Evolutionary conservation across 139 green algal species (phyloP).

Genomic region (Microglena sp.): DNA sequence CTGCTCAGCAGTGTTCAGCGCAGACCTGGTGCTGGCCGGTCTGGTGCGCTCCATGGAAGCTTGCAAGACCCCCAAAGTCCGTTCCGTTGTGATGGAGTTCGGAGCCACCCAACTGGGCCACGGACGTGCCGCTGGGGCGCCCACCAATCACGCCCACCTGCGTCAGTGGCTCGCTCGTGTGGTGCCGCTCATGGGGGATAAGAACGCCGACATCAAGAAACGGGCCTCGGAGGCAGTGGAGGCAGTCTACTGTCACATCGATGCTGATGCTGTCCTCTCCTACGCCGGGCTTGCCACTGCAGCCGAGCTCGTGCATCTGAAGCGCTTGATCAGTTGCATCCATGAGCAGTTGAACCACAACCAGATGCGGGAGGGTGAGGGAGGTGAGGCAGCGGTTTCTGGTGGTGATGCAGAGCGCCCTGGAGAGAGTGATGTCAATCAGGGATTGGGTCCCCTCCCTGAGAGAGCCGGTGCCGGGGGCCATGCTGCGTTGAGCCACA

Average conservation of each 20-base stretch:
- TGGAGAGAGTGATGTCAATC: no score
- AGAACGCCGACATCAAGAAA: neutral
- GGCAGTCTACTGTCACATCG: neutral
- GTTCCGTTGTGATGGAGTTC: slow-evolving; percentile 1
- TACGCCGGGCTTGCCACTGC: slow-evolving; percentile 3
- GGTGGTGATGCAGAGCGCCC: no score
- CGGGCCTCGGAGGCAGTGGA: neutral
- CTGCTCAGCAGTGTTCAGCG: no score
- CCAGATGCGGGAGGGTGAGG: no score
- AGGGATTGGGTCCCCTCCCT: no score
- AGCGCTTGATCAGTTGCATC: neutral
- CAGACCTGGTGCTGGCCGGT: no score
- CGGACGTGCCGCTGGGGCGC: neutral
- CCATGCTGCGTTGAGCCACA: no score
- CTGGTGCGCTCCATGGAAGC: slow-evolving; percentile 3
- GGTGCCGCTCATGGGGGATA: neutral
- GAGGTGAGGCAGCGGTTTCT: no score
- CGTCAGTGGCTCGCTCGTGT: slow-evolving; percentile 1
- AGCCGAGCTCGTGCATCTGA: neutral
- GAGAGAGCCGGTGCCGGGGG: no score
- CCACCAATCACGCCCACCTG: neutral
- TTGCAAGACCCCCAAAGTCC: slow-evolving; percentile 2
- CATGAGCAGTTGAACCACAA: neutral
- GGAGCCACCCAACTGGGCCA: neutral
- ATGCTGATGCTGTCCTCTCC: neutral